Conservation (phyloP, 2,329 filamentous ascomycete genomes). For the Trematosphaeria pertusa region DNA sequence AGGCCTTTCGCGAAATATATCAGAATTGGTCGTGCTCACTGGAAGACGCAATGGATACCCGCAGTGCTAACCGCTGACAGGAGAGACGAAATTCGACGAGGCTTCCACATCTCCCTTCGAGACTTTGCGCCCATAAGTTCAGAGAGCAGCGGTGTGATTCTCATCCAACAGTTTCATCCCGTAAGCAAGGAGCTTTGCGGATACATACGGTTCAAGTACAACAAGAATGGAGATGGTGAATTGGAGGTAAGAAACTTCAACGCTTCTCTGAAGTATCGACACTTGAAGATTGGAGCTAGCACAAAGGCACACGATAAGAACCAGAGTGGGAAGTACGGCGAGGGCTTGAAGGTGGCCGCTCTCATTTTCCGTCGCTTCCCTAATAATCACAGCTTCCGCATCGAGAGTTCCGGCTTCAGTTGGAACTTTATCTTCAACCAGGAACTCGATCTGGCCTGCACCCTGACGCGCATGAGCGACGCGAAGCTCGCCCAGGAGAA, state of each 20-base stretch:
- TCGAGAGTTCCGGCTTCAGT: slow-evolving; percentile 8
- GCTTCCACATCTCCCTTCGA: slow-evolving; percentile 9
- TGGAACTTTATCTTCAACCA: not conserved
- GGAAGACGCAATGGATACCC: not conserved
- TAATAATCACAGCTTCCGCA: slow-evolving; percentile 19
- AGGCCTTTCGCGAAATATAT: slow-evolving; percentile 18
- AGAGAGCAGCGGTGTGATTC: not conserved
- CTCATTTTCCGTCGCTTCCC: slow-evolving; percentile 15
- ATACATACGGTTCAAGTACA: slow-evolving; percentile 23
- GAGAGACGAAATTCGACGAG: slow-evolving; percentile 18
- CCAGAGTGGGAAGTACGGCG: slow-evolving; percentile 28
- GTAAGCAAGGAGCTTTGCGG: slow-evolving; percentile 13
- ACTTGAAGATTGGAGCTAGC: slow-evolving; percentile 19
- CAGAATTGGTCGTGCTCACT: slow-evolving; percentile 18
- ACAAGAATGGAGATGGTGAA: slow-evolving; percentile 5
- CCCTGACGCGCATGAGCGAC: not conserved
- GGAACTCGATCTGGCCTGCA: not conserved
- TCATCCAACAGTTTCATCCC: slow-evolving; percentile 6
- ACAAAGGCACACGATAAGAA: slow-evolving; percentile 11
- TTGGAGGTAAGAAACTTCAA: slow-evolving; percentile 24
- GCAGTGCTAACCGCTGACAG: slow-evolving; percentile 9
- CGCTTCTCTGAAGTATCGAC: slow-evolving; percentile 7
- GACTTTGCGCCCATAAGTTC: slow-evolving; percentile 6
- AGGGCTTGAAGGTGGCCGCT: slow-evolving; percentile 27
- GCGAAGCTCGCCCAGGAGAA: not conserved